Percentiles rank a stretch among this genome's conserved stretches.
phyloP scores from a whole-genome alignment of 139 green algal species.

The Chlorella sorokiniana region DNA sequence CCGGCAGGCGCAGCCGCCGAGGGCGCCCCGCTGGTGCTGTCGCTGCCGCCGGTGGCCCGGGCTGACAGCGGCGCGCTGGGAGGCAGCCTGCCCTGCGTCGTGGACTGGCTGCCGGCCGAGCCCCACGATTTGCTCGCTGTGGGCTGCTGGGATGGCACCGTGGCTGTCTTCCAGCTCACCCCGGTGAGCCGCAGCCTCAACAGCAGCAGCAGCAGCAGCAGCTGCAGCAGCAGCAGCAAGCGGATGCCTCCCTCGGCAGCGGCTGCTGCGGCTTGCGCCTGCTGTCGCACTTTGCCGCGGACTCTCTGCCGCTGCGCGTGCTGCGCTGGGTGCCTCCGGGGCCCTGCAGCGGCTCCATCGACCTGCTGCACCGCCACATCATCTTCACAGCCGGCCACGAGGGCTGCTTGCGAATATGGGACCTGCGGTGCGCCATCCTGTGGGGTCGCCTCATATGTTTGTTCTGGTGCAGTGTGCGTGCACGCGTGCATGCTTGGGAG shows the following conservation, averaged over 20 bases:
- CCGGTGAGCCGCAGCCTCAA: not conserved
- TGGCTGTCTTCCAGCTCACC: slow-evolving; percentile 39
- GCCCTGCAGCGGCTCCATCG: not conserved
- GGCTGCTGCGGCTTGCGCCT: slow-evolving; percentile 22
- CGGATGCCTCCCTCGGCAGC: too few species aligned
- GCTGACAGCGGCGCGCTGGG: slow-evolving; percentile 10
- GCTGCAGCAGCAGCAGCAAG: not conserved
- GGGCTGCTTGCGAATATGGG: slow-evolving; percentile 37
- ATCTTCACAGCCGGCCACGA: slow-evolving; percentile 39
- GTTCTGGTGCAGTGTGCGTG: too few species aligned
- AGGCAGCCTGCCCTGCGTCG: slow-evolving; percentile 50
- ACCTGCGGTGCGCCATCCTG: slow-evolving; percentile 17
- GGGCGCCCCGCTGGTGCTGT: not conserved
- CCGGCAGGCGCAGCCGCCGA: not conserved
- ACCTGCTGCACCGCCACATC: slow-evolving; percentile 17
- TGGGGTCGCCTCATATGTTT: too few species aligned
- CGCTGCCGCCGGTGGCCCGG: slow-evolving; percentile 21
- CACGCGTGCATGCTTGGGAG: too few species aligned
- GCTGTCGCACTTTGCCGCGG: slow-evolving; percentile 32
- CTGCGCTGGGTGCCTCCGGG: slow-evolving; percentile 34
- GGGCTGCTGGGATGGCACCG: slow-evolving; percentile 66
- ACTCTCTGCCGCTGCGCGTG: slow-evolving; percentile 32
- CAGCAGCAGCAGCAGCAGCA: not conserved
- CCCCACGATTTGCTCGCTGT: slow-evolving; percentile 63
- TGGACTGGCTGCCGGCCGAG: slow-evolving; percentile 58